A percentile compares a stretch with the other conserved stretches of the same genome.
Conservation (phyloP, 163 green algal species). For the Chloromonas sp. region DNA sequence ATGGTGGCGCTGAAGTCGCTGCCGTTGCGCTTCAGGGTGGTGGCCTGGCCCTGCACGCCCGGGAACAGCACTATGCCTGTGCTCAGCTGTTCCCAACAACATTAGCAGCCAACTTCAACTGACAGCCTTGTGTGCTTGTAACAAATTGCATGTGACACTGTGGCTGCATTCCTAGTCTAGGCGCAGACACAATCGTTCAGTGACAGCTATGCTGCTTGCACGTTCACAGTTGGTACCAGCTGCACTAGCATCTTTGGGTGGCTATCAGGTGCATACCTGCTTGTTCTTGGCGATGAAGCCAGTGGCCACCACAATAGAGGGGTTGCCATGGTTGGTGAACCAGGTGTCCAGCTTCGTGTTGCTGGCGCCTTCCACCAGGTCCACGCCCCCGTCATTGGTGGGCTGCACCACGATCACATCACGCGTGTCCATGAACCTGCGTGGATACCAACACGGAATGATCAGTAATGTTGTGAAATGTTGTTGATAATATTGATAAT, state of each 20-base stretch:
- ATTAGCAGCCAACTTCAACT: too few species aligned
- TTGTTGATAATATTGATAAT: too few species aligned
- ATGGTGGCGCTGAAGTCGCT: conserved; percentile 93
- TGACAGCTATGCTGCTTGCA: too few species aligned
- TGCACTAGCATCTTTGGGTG: neutral
- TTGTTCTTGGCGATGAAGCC: conserved; percentile 92
- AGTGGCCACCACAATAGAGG: conserved; percentile 64
- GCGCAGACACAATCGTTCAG: too few species aligned
- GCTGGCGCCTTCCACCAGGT: conserved; percentile 76
- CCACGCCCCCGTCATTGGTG: conserved; percentile 76
- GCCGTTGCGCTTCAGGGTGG: conserved; percentile 90
- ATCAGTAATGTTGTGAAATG: too few species aligned
- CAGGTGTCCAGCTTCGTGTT: conserved; percentile 59
- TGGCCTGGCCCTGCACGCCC: conserved; percentile 56
- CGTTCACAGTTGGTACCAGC: neutral
- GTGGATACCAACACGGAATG: neutral
- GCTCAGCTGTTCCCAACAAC: too few species aligned
- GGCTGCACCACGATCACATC: conserved; percentile 85
- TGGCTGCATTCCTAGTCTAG: too few species aligned
- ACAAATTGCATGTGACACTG: too few species aligned
- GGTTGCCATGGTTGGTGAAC: conserved; percentile 32
- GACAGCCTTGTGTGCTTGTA: too few species aligned
- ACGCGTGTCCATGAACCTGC: conserved; percentile 84
- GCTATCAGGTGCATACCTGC: conserved; percentile 15
- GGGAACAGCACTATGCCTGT: neutral